phyloP scores from a whole-genome alignment of 768 basidiomycete species.

The Hericium alpestre region DNA sequence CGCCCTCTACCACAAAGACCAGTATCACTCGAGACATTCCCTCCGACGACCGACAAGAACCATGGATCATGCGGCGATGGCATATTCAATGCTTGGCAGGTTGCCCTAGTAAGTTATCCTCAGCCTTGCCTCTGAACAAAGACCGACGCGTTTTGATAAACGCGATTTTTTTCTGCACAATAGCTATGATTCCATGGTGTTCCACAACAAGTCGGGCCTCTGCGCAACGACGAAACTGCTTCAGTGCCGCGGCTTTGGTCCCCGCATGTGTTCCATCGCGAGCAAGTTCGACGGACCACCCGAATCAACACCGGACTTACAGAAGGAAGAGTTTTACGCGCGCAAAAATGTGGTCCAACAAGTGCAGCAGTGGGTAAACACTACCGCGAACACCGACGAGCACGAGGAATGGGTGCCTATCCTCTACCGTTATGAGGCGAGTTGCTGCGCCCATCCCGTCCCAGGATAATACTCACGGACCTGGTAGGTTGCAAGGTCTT shows the following conservation, averaged over 20 bases:
- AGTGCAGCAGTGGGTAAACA: constrained; percentile 15
- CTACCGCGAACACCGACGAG: neutral
- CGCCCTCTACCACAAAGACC: no score
- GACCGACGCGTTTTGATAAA: neutral
- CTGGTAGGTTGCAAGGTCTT: constrained; percentile 16
- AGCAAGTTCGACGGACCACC: constrained; percentile 18
- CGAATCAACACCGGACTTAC: constrained; percentile 17
- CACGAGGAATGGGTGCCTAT: constrained; percentile 20
- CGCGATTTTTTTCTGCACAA: no score
- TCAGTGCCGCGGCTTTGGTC: constrained; percentile 22
- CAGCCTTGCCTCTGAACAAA: neutral
- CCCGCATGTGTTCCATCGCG: constrained; percentile 18
- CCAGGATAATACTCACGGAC: neutral
- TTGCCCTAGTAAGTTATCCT: neutral
- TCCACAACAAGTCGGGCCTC: constrained; percentile 20
- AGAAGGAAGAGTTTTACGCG: constrained; percentile 17
- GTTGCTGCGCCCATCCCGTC: neutral
- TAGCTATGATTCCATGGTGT: constrained; percentile 22
- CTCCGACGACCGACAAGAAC: neutral
- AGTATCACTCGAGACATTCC: neutral
- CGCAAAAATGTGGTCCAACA: constrained; percentile 21
- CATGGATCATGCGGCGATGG: neutral
- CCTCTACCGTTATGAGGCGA: constrained; percentile 23
- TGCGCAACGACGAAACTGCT: constrained; percentile 22
- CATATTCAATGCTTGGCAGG: neutral